Base-by-base conservation (phyloP, 192 early-diverging fungal species). In the Anaeromyces robustus region DNA sequence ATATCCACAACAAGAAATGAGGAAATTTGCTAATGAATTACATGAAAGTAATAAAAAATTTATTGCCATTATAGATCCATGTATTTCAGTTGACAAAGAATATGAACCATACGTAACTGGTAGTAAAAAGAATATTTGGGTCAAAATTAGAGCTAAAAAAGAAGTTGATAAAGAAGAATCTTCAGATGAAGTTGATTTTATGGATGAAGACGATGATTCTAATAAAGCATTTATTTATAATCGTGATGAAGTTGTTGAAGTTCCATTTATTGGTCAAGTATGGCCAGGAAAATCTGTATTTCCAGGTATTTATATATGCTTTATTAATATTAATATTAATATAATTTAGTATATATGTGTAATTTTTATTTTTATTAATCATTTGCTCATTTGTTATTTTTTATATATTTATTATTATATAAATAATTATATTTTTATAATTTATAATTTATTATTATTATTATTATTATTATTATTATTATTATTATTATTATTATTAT, bases 261-360 rank as follows among this genome's bases (percentile, higher is more conserved):
- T 83, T 43, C 82, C 85, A 52, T 52, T 52, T 52, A 52, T 52
- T 68, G 89, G 89, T 2, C 88, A 89, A 52, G 91, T 92, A 39
- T 90, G 89, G 88, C 91, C 89, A 12, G 91, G 92, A 29, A 90
- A 92, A 82, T 91, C 90, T 0, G 88, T 82, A n/a, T 91, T 88
- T 68, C 92, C 92, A 2, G 43, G 43, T 52, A 52, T 4, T 52
- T 52, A 1, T 4, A 22, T n/a, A n/a, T n/a, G n/a, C n/a, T n/a
- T n/a, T n/a, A n/a, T n/a, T n/a, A n/a, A n/a, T n/a, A n/a, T n/a
- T n/a, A n/a, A n/a, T n/a, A n/a, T n/a, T n/a, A n/a, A n/a, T n/a
- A n/a, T n/a, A n/a, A n/a, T n/a, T n/a, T n/a, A n/a, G n/a, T n/a
- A n/a, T n/a, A n/a, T n/a, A n/a, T n/a, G n/a, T n/a, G n/a, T n/a